Evolutionary conservation across 495 filamentous ascomycete species (phyloP).

Genomic region (Trichoderma parareesei): DNA sequence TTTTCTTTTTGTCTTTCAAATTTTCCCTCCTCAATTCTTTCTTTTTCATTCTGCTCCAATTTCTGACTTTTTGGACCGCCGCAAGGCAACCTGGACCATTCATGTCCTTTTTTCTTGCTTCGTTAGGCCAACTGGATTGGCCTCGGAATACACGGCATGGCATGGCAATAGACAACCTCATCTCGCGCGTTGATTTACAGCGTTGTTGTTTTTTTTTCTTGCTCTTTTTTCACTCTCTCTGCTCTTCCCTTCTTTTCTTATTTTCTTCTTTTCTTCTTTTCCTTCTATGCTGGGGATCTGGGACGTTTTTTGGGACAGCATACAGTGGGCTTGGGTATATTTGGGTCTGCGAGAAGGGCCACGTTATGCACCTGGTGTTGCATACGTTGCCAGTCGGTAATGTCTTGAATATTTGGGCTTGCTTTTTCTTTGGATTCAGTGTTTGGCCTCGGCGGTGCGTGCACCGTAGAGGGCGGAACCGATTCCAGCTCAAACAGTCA

Average conservation of each 20-base stretch:
- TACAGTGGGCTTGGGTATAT: neutral
- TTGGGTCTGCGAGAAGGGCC: neutral
- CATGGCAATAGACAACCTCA: constrained; percentile 6
- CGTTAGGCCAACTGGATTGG: neutral
- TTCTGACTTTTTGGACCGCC: neutral
- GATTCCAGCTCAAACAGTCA: neutral
- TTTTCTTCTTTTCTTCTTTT: neutral
- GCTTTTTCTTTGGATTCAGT: neutral
- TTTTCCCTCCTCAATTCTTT: neutral
- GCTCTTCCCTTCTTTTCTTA: too few relatives aligned
- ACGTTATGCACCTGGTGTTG: constrained; percentile 7
- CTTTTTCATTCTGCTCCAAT: neutral
- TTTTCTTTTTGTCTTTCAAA: neutral
- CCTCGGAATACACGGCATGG: constrained; percentile 6
- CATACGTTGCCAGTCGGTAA: constrained; percentile 3
- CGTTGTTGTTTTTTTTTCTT: neutral
- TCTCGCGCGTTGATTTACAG: neutral
- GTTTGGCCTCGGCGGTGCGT: neutral
- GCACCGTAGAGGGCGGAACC: neutral
- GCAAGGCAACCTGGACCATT: neutral
- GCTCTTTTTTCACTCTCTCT: too few relatives aligned
- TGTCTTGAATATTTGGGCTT: neutral
- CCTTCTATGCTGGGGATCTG: neutral
- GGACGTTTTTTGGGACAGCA: neutral
- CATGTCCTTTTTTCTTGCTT: neutral